Evolutionary conservation across 371 early-diverging fungal genomes (phyloP), one percentile per base, ranked within the genome.

Genomic region (Mycotypha africana): DNA sequence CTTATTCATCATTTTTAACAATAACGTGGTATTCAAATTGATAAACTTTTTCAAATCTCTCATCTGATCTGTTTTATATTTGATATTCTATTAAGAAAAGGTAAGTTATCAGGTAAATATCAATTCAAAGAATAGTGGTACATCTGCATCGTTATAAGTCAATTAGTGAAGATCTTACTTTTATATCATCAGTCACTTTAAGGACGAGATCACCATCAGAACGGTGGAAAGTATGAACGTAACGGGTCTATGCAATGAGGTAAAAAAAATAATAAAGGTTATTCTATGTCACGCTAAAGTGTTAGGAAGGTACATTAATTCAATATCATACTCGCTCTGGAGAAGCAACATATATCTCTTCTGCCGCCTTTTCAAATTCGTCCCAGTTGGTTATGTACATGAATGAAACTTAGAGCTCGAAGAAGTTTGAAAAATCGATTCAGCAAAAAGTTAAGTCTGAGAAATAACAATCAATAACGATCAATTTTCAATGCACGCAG

Each of bases 31-130:
- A 63, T 84, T 89, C 34, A 89, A 53, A 11, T 63, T 65, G 37
- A 86, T 82, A 53, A 89, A 84, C 62, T 83, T 86, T 51, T 78
- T 79, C 34, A 89, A 60, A 58, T 89, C 89, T 45, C 75, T 72
- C 58, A 77, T 62, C 49, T 81, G 80, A 53, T 86, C 79, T 3
- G 89, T 89, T 53, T 82, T 80, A 63, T 72, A 89, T 49, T 85
- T 84, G 31, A 85, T 51, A 37, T 70, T 65, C 84, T 84, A 55
- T 15, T 28, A 20, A 19, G 6, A 24, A 20, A 17, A 17, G 11
- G 25, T 39, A 20, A 43, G n/a, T n/a, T n/a, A n/a, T n/a, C n/a
- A n/a, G n/a, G n/a, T n/a, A n/a, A n/a, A n/a, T n/a, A n/a, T n/a
- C n/a, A n/a, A n/a, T n/a, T n/a, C n/a, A n/a, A n/a, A n/a, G n/a